A percentile compares a stretch with the other conserved stretches of the same genome.
phyloP scores from a whole-genome alignment of 2,329 filamentous ascomycete genomes.

The Pseudopyrenochaeta lycopersici region DNA sequence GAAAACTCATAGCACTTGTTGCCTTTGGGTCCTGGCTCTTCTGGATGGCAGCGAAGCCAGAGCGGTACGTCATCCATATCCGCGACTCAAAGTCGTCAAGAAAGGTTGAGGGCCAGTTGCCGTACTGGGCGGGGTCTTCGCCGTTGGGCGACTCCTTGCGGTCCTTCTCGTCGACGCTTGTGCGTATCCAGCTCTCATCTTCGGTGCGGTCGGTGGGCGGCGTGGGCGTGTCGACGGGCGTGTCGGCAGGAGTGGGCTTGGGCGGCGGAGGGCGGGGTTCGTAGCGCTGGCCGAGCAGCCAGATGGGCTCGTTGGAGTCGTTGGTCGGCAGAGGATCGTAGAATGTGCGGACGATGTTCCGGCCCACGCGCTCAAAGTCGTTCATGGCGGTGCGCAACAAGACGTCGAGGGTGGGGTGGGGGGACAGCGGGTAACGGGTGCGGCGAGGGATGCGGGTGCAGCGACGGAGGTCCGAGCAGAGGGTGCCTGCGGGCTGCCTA shows the following conservation, averaged over 20 bases:
- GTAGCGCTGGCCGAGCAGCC: slow-evolving; percentile 78
- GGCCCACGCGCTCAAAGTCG: slow-evolving; percentile 77
- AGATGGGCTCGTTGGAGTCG: slow-evolving; percentile 76
- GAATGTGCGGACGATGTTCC: slow-evolving; percentile 87
- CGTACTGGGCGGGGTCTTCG: slow-evolving; percentile 48
- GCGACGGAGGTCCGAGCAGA: slow-evolving; percentile 19
- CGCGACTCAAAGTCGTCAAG: slow-evolving; percentile 91
- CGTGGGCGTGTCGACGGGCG: slow-evolving; percentile 28
- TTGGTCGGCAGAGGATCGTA: slow-evolving; percentile 92
- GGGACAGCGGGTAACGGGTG: slow-evolving; percentile 1
- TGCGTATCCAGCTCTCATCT: slow-evolving; percentile 68
- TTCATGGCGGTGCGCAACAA: slow-evolving; percentile 57
- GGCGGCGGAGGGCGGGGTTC: slow-evolving; percentile 43
- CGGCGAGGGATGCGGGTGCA: slow-evolving; percentile 21
- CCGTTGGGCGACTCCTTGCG: slow-evolving; percentile 65
- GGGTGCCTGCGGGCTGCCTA: slow-evolving; percentile 20
- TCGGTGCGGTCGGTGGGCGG: slow-evolving; percentile 39
- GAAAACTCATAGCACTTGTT: slow-evolving; percentile 75
- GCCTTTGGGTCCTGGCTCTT: slow-evolving; percentile 80
- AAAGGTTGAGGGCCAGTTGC: slow-evolving; percentile 84
- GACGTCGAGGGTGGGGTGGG: background rate
- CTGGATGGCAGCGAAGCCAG: slow-evolving; percentile 82
- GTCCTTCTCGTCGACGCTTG: slow-evolving; percentile 72
- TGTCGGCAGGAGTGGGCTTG: slow-evolving; percentile 26
- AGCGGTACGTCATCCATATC: slow-evolving; percentile 97